Conservation (phyloP, 768 basidiomycete genomes). For the Russula sp. region DNA sequence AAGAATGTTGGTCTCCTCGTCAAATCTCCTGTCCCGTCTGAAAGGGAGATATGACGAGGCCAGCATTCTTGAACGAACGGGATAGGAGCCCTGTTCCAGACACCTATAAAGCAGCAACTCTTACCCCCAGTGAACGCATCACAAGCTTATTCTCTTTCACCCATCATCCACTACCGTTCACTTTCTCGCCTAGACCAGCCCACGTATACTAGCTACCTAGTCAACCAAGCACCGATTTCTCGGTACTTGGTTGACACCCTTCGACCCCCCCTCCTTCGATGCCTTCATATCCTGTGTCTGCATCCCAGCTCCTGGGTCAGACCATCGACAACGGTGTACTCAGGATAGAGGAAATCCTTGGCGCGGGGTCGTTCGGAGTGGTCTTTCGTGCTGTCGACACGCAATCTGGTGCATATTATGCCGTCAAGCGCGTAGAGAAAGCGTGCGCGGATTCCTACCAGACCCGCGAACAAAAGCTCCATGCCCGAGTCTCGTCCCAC, state of each 20-base stretch:
- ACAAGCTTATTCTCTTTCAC: background rate
- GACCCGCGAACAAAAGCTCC: slow-evolving; percentile 65
- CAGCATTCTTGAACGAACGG: too few species aligned
- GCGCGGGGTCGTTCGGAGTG: slow-evolving; percentile 91
- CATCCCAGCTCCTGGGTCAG: slow-evolving; percentile 1
- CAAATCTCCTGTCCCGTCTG: too few species aligned
- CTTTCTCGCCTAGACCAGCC: background rate
- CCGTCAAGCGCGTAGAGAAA: slow-evolving; percentile 84
- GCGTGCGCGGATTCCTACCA: slow-evolving; percentile 23
- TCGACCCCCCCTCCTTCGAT: background rate
- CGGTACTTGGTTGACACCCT: background rate
- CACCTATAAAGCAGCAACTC: background rate
- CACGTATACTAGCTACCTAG: background rate
- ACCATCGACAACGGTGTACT: slow-evolving; percentile 71
- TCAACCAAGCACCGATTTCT: background rate
- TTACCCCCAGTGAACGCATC: background rate
- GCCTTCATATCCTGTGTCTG: background rate
- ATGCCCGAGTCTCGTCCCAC: slow-evolving; percentile 66
- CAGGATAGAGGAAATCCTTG: slow-evolving; percentile 77
- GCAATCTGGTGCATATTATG: slow-evolving; percentile 38
- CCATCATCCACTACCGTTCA: background rate
- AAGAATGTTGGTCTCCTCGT: too few species aligned
- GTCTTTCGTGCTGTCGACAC: slow-evolving; percentile 80
- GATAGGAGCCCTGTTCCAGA: background rate
- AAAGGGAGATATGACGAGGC: too few species aligned